Evolutionary conservation across 352 stramenopile genomes (phyloP).

Genomic region (Phytophthora brassicae): DNA sequence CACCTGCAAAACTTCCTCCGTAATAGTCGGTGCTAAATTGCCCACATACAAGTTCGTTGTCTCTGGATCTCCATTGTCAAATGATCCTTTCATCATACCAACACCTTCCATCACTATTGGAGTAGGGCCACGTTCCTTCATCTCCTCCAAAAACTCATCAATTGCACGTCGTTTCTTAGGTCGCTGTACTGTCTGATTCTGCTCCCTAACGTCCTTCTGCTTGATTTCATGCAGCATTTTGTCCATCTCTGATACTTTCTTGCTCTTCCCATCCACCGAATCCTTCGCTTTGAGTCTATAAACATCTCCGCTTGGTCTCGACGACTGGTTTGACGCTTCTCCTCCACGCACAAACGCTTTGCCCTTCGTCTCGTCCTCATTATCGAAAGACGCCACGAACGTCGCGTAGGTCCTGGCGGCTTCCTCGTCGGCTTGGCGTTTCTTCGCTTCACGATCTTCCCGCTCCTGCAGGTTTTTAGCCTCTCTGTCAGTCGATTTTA

Average conservation of each 20-base stretch:
- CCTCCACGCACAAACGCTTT: slow-evolving; percentile 66
- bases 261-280: background rate
- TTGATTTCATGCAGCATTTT: slow-evolving; percentile 76
- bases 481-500: slow-evolving; percentile 10
- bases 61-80: slow-evolving; percentile 79
- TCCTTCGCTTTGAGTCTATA: slow-evolving; percentile 42
- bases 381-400: slow-evolving; percentile 90
- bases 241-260: slow-evolving; percentile 66
- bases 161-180: slow-evolving; percentile 73
- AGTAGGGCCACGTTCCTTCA: slow-evolving; percentile 64
- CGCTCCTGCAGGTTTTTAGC: slow-evolving; percentile 40
- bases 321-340: background rate
- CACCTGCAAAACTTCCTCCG: slow-evolving; percentile 89
- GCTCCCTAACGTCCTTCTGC: slow-evolving; percentile 40
- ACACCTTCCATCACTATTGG: slow-evolving; percentile 25
- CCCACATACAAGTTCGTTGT: slow-evolving; percentile 96
- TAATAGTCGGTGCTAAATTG: slow-evolving; percentile 92
- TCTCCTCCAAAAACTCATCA: slow-evolving; percentile 88
- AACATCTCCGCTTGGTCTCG: slow-evolving; percentile 16
- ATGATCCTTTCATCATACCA: slow-evolving; percentile 60
- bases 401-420: slow-evolving; percentile 86
- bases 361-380: slow-evolving; percentile 59
- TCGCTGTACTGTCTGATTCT: slow-evolving; percentile 13
- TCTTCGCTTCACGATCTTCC: slow-evolving; percentile 82
- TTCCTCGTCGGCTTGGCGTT: slow-evolving; percentile 83